Percentiles rank a stretch among this genome's conserved stretches.
Conservation (phyloP, 2,329 filamentous ascomycete species). For the Colletotrichum coccodes region DNA sequence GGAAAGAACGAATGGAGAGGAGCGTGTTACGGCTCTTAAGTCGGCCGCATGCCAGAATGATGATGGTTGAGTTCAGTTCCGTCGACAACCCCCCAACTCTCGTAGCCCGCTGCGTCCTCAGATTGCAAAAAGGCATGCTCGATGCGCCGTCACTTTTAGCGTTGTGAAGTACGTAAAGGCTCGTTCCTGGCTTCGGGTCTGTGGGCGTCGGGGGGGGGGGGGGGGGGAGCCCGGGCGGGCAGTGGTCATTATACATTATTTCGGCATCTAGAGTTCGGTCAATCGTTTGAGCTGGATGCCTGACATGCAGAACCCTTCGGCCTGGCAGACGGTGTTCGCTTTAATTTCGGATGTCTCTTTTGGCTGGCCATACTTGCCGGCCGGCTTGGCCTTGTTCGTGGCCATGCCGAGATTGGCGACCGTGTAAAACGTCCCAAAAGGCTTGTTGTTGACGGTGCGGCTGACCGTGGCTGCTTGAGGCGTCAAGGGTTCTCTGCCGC, state of each 20-base stretch:
- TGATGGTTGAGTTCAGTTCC: neutral
- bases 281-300: conserved; percentile 11
- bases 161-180: neutral
- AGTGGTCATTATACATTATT: conserved; percentile 12
- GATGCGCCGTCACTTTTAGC: neutral
- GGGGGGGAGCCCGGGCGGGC: neutral
- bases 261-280: conserved; percentile 23
- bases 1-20: neutral
- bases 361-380: neutral
- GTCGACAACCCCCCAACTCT: neutral
- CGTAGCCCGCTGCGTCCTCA: neutral
- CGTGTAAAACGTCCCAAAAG: conserved; percentile 16
- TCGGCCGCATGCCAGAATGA: neutral
- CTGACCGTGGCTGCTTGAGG: neutral
- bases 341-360: neutral
- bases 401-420: neutral
- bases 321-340: too few relatives aligned
- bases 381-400: neutral
- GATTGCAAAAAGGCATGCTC: neutral
- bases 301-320: neutral
- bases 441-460: neutral
- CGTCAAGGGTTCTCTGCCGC: neutral
- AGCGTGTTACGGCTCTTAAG: neutral
- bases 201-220: neutral
- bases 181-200: neutral